Evolutionary conservation across 441 rosid species (phyloP).

Genomic region (Pelargonium australe): DNA sequence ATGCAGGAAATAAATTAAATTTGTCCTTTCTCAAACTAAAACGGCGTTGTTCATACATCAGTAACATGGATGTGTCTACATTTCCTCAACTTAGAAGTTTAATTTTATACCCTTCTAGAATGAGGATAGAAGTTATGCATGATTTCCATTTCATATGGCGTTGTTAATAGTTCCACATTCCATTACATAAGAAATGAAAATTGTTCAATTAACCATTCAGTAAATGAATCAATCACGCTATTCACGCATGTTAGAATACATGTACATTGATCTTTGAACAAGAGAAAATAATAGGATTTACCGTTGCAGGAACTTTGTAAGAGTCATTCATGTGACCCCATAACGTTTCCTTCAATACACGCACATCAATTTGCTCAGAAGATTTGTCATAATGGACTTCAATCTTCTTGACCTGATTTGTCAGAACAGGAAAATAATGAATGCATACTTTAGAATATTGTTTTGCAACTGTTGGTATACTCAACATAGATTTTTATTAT

Average conservation of each 20-base stretch:
- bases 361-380: constrained; percentile 89
- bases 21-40: not conserved
- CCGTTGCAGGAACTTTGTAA: constrained; percentile 41
- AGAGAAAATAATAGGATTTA: constrained; percentile 17
- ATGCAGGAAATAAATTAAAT: not conserved
- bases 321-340: constrained; percentile 64
- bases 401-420: constrained; percentile 62
- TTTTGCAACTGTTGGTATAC: not conserved
- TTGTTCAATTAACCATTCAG: too few relatives aligned
- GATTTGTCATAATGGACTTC: constrained; percentile 79
- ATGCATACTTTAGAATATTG: constrained; percentile 8
- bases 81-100: not conserved
- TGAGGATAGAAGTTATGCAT: not conserved
- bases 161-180: too few relatives aligned
- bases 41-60: not conserved
- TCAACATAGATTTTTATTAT: too few relatives aligned
- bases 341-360: constrained; percentile 67
- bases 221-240: too few relatives aligned
- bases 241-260: too few relatives aligned
- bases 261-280: not conserved
- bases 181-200: too few relatives aligned
- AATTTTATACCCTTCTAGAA: not conserved
- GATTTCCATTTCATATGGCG: too few relatives aligned
- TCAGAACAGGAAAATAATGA: constrained; percentile 7
- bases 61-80: not conserved